A percentile compares a stretch with the other conserved stretches of the same genome.
Evolutionary conservation across 2,329 filamentous ascomycete species (phyloP).

Genomic region (Fusarium nygamai): DNA sequence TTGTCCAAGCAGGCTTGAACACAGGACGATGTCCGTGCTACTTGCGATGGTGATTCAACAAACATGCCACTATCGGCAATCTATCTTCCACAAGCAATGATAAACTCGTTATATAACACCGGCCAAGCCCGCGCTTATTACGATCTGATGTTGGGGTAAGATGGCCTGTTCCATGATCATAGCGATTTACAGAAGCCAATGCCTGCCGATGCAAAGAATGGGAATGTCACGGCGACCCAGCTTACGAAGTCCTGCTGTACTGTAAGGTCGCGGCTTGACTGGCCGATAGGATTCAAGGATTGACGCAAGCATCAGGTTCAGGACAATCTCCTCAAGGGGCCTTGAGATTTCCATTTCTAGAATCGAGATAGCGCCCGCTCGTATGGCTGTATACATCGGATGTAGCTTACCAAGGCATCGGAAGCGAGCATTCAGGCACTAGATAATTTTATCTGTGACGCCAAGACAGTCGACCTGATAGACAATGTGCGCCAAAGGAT

Average conservation of each 20-base stretch:
- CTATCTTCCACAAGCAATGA: neutral
- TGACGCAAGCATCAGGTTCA: conserved; percentile 30
- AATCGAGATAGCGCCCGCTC: conserved; percentile 27
- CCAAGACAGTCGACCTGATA: conserved; percentile 33
- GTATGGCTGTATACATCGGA: conserved; percentile 3
- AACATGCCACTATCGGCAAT: conserved; percentile 21
- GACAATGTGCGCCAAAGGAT: conserved; percentile 7
- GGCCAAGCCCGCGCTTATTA: conserved; percentile 2
- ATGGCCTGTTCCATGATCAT: conserved; percentile 11
- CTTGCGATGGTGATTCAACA: neutral
- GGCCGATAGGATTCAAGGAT: neutral
- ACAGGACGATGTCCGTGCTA: conserved; percentile 6
- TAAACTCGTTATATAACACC: neutral
- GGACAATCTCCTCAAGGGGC: conserved; percentile 6
- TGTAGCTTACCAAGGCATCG: conserved; percentile 25
- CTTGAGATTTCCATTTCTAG: conserved; percentile 23
- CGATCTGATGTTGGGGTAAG: conserved; percentile 19
- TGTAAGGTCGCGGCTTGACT: neutral
- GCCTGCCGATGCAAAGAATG: neutral
- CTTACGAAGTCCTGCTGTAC: neutral
- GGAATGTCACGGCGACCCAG: conserved; percentile 2
- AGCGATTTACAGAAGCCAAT: neutral
- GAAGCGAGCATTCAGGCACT: conserved; percentile 28
- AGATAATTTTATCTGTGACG: conserved; percentile 41
- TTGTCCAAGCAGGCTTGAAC: neutral